Evolutionary conservation across 2,329 filamentous ascomycete species (phyloP).

Genomic region (Aspergillus ochraceoroseus): DNA sequence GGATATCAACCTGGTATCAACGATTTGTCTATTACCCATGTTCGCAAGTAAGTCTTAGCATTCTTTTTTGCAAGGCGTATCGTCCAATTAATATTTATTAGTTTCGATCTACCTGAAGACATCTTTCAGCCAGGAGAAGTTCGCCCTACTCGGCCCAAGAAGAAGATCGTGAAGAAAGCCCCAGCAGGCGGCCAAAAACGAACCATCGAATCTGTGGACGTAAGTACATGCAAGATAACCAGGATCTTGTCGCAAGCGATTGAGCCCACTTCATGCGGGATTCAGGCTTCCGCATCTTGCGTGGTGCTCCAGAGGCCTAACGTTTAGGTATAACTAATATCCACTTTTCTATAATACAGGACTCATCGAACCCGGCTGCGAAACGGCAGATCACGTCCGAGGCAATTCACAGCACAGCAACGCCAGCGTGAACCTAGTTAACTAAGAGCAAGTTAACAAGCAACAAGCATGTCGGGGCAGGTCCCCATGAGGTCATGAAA

Average conservation of each 20-base stretch:
- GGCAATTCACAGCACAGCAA: slow-evolving; percentile 26
- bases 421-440: slow-evolving; percentile 29
- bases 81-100: slow-evolving; percentile 39
- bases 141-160: slow-evolving; percentile 58
- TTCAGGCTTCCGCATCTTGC: slow-evolving; percentile 18
- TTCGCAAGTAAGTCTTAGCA: slow-evolving; percentile 65
- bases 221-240: slow-evolving; percentile 36
- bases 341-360: slow-evolving; percentile 25
- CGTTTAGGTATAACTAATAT: slow-evolving; percentile 32
- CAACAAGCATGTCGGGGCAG: slow-evolving; percentile 27
- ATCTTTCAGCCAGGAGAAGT: slow-evolving; percentile 76
- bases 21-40: slow-evolving; percentile 74
- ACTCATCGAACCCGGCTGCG: slow-evolving; percentile 26
- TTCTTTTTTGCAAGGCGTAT: background rate
- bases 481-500: slow-evolving; percentile 26
- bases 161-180: slow-evolving; percentile 45
- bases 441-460: background rate
- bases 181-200: slow-evolving; percentile 38
- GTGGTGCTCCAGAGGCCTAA: slow-evolving; percentile 20
- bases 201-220: slow-evolving; percentile 40
- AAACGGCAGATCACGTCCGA: slow-evolving; percentile 36
- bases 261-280: slow-evolving; percentile 23
- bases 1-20: slow-evolving; percentile 71
- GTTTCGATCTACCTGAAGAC: slow-evolving; percentile 82
- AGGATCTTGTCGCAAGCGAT: slow-evolving; percentile 23